Evolutionary conservation across 1,139 yeast genomes (phyloP).

Genomic region (Groenewaldozyma auringiensis): DNA sequence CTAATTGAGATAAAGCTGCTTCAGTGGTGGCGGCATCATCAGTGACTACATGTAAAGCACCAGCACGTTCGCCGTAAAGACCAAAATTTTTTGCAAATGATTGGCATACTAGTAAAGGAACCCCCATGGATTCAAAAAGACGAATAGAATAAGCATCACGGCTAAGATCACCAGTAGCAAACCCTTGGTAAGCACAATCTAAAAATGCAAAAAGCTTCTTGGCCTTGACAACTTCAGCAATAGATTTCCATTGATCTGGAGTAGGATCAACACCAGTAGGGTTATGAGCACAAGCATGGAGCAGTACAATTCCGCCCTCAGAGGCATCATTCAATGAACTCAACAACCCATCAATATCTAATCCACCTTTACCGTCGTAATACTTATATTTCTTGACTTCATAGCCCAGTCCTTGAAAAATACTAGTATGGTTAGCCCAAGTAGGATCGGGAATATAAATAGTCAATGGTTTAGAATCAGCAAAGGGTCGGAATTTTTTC

Average conservation of each 20-base stretch:
- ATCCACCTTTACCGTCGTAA: conserved; percentile 61
- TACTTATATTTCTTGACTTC: conserved; percentile 66
- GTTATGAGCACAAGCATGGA: conserved; percentile 95
- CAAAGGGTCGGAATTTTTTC: conserved; percentile 39
- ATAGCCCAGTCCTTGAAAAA: conserved; percentile 63
- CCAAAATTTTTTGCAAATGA: conserved; percentile 98
- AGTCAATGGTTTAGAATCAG: conserved; percentile 33
- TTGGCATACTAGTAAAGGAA: conserved; percentile 67
- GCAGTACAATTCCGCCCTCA: conserved; percentile 46
- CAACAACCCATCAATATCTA: conserved; percentile 45
- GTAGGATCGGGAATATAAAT: conserved; percentile 84
- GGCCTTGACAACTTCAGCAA: conserved; percentile 51
- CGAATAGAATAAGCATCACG: conserved; percentile 46
- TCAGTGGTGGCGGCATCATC: conserved; percentile 26
- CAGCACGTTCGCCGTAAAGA: conserved; percentile 90
- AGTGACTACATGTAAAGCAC: conserved; percentile 62
- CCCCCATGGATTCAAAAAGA: conserved; percentile 33
- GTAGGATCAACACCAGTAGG: conserved; percentile 94
- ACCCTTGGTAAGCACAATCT: conserved; percentile 94
- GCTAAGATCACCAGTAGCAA: conserved; percentile 62
- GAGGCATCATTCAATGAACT: conserved; percentile 25
- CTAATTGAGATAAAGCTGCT: conserved; percentile 66
- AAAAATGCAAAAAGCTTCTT: conserved; percentile 63
- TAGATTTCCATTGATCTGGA: conserved; percentile 67
- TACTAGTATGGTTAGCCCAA: conserved; percentile 92